Evolutionary conservation across 2,329 filamentous ascomycete genomes (phyloP), one percentile per base, ranked within the genome.

Genomic region (Sporothrix phasma): DNA sequence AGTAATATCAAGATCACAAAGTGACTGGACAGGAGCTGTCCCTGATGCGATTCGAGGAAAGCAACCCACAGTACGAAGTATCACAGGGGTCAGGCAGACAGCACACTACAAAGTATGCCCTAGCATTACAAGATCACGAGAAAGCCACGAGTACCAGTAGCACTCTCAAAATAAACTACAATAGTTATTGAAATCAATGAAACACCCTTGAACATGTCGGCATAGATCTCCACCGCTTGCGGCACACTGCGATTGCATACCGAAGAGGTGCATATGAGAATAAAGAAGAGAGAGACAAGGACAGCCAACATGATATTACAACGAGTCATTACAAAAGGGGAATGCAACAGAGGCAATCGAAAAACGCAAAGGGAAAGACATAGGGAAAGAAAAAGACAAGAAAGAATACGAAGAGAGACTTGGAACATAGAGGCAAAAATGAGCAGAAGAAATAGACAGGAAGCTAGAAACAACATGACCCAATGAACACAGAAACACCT

Each of bases 401-500:
- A 56, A 39, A 54, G n/a, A n/a, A n/a, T n/a, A n/a, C n/a, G n/a
- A n/a, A n/a, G n/a, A n/a, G n/a, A n/a, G n/a, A n/a, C n/a, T n/a
- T n/a, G 47, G 46, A 43, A 46, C 37, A 24, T n/a, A n/a, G n/a
- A n/a, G n/a, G n/a, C 19, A 46, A 53, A 22, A 3, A 51, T 37
- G 45, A 5, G 2, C 41, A 15, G 34, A 47, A 53, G 51, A 56
- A 39, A 54, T n/a, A 13, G n/a, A 47, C 24, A 53, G 29, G 31
- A 61, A 29, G 26, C n/a, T 47, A 19, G 3, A 19, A 29, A 8
- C 24, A 29, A n/a, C 43, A 22, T 43, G 22, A 11, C 54, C 53
- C 51, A 24, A 58, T 43, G 54, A 29, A 58, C 37, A 58, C 54
- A 41, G 29, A 58, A 43, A 41, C n/a, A 58, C n/a, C n/a, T n/a